Base-by-base conservation (phyloP, 441 rosid species). In the Gossypium schwendimanii region DNA sequence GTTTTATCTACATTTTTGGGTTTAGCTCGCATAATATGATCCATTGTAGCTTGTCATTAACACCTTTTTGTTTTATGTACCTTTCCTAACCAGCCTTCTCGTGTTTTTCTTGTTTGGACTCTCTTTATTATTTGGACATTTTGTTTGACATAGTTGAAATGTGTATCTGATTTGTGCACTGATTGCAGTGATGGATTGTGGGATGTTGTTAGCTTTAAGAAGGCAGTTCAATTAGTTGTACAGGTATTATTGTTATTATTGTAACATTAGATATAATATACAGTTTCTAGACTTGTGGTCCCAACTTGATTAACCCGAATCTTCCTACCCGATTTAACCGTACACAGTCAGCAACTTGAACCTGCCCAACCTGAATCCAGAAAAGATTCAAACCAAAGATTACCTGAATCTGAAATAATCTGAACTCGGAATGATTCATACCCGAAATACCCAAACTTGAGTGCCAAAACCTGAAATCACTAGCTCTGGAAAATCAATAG, bases 151-250 rank as follows among this genome's bases (percentile, higher is more conserved):
- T 23, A 7, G 62, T 71, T n/a, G 76, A 71, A 71, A 28, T 44
- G 7, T 69, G 65, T 44, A 52, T 63, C 6, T 62, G 72, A n/a
- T 52, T 61, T 55, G 14, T 76, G 63, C 28, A 71, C 64, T 67
- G 69, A 73, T 71, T 81, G 79, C 87, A 95, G 99, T 76, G 98
- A 93, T 76, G 97, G 99, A 57, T 83, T 96, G 71, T 93, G 99
- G 99, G 99, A 93, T 70, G 98, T 90, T 63, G 81, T 96, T 53
- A 82, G 93, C 76, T 44, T 77, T 23, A 90, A 85, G 84, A 96
- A 87, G 83, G 93, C 97, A 73, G 72, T 79, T 80, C 94, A 90
- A 81, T 84, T 96, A 15, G 88, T 83, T 45, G 75, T 75, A 70
- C 90, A 93, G 97, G 99, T 91, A 82, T 68, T 47, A 31, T 77